Evolutionary conservation across 495 filamentous ascomycete species (phyloP), one percentile per base, ranked within the genome.

Genomic region (Lepraria neglecta): DNA sequence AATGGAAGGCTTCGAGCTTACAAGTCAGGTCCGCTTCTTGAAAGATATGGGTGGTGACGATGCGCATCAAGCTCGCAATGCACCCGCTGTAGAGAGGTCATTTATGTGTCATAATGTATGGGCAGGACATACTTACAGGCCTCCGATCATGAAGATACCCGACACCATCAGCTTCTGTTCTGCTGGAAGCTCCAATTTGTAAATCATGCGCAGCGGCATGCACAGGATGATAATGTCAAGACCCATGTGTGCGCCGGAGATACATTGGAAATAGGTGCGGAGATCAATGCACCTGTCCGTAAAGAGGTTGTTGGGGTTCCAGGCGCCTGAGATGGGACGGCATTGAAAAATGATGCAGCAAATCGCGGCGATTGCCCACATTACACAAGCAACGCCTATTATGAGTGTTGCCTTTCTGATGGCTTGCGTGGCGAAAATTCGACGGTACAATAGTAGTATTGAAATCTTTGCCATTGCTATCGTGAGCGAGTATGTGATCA

Each of bases 271-370:
- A 6, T 74, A 75, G 6, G 48, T 66, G 53, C 74, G 72, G 35
- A 74, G 69, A 54, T 76, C 66, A 62, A 80, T 78, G 63, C 79
- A 81, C 2, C 61, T 62, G 1, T 71, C 73, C 0, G 72, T 66
- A 15, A 73, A 61, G 4, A 48, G 38, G 40, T 40, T 21, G 17
- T 67, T 58, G 0, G 65, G 66, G 24, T 72, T 62, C 74, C 74
- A 81, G 56, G 74, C 71, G 44, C 70, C 75, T 19, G 66, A 40
- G 21, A 81, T 65, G 0, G 76, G 77, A 1, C 63, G 69, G 56
- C 78, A 82, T 62, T 78, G 76, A 50, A 79, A 75, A 46, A 76
- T 66, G 47, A 70, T 74, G n/a, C 71, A 66, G 50, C 75, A 71
- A 59, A 75, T 71, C 47, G 77, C 75, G 31, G 69, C 68, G 24